Percentiles rank a stretch among this genome's conserved stretches.
phyloP scores from a whole-genome alignment of 257 asterid genomes.

The Lavandula angustifolia region DNA sequence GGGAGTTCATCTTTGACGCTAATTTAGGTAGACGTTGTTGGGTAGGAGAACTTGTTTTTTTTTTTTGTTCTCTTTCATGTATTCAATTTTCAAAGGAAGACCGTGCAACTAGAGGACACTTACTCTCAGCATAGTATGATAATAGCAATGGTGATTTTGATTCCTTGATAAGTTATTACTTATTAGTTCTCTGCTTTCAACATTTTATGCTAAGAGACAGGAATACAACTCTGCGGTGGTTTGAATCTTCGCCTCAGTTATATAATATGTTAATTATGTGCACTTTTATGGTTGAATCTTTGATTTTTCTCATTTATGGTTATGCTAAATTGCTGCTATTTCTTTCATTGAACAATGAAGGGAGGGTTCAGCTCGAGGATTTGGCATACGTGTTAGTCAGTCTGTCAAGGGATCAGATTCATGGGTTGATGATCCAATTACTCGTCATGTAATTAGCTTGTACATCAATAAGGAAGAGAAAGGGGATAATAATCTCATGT shows the following conservation, averaged over 20 bases:
- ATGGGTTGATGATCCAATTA: constrained; percentile 96
- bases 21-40: constrained; percentile 14
- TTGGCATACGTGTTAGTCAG: constrained; percentile 68
- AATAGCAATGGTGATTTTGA: constrained; percentile 1
- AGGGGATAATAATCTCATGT: constrained; percentile 53
- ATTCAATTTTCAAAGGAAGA: constrained; percentile 9
- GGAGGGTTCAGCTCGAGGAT: constrained; percentile 94
- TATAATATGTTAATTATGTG: constrained; percentile 11
- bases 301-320: constrained; percentile 3
- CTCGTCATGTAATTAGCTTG: constrained; percentile 76
- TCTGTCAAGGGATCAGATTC: constrained; percentile 91
- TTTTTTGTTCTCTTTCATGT: constrained; percentile 5
- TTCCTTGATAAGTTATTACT: neutral
- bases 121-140: constrained; percentile 1
- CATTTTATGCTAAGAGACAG: neutral
- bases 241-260: constrained; percentile 10
- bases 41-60: neutral
- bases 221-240: constrained; percentile 1
- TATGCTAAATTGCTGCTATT: constrained; percentile 22
- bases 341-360: constrained; percentile 40
- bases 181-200: neutral
- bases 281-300: constrained; percentile 25
- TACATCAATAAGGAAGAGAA: constrained; percentile 54
- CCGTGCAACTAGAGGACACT: constrained; percentile 10
- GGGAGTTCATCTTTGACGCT: neutral